Evolutionary conservation across 345 rosid genomes (phyloP).

Genomic region (Garcia nutans): DNA sequence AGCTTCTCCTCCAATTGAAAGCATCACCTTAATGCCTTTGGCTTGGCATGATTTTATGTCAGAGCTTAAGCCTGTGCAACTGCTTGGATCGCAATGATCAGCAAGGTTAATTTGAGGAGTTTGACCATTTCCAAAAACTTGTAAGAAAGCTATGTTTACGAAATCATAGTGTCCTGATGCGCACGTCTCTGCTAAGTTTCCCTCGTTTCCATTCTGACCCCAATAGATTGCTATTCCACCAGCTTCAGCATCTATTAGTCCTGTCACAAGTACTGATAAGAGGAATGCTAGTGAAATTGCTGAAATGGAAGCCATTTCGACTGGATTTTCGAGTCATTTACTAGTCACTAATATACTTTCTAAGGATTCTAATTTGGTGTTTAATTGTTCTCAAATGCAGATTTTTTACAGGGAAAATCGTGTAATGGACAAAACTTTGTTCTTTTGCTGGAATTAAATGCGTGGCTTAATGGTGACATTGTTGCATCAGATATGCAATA

Average conservation of each 20-base stretch:
- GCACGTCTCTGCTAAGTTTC: slow-evolving; percentile 15
- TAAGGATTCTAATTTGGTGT: background rate
- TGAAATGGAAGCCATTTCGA: slow-evolving; percentile 9
- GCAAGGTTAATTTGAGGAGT: slow-evolving; percentile 15
- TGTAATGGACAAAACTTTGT: background rate
- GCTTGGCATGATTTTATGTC: slow-evolving; percentile 18
- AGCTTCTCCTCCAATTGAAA: slow-evolving; percentile 11
- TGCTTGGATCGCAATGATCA: slow-evolving; percentile 15
- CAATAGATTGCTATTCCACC: slow-evolving; percentile 16
- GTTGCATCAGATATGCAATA: background rate
- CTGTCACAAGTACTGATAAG: background rate
- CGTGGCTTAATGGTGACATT: background rate
- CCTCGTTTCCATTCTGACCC: slow-evolving; percentile 23
- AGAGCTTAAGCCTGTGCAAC: slow-evolving; percentile 14
- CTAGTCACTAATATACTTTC: background rate
- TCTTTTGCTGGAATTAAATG: background rate
- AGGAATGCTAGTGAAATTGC: slow-evolving; percentile 8
- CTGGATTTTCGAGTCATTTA: background rate
- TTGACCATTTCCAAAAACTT: slow-evolving; percentile 13
- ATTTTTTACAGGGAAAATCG: slow-evolving; percentile 1
- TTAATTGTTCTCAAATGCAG: background rate
- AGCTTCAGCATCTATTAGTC: background rate
- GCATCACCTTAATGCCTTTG: slow-evolving; percentile 16
- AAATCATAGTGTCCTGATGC: slow-evolving; percentile 11
- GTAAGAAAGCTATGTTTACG: slow-evolving; percentile 20